phyloP scores from a whole-genome alignment of 306 rosid genomes.

The Luffa aegyptiaca region DNA sequence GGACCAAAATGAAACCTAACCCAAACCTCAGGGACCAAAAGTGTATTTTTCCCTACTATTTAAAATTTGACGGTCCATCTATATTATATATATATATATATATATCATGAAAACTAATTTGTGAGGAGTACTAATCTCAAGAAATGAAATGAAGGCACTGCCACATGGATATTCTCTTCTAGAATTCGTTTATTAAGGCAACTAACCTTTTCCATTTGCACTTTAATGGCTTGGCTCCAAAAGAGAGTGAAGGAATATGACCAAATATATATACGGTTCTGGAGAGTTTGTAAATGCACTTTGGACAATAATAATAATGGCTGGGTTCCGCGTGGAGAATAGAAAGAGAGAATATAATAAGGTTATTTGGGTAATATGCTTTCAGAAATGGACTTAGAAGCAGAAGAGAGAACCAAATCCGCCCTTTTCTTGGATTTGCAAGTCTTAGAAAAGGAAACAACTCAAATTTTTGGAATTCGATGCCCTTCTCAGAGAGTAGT shows the following conservation, averaged over 20 bases:
- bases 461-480: neutral
- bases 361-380: conserved; percentile 7
- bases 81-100: neutral
- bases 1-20: too few species aligned
- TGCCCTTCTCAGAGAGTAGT: neutral
- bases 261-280: neutral
- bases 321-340: neutral
- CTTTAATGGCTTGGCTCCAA: neutral
- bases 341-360: neutral
- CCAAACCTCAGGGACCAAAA: too few species aligned
- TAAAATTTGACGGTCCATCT: neutral
- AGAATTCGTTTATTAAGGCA: neutral
- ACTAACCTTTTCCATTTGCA: neutral
- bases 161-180: neutral
- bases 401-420: conserved; percentile 10
- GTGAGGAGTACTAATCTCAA: neutral
- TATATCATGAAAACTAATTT: neutral
- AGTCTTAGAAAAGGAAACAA: neutral
- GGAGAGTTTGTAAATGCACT: neutral
- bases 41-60: too few species aligned
- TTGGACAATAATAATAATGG: neutral
- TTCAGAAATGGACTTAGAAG: neutral
- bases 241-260: neutral
- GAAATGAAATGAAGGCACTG: neutral
- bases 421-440: neutral